phyloP scores from a whole-genome alignment of 2,329 filamentous ascomycete genomes.

The Akanthomyces lecanii region DNA sequence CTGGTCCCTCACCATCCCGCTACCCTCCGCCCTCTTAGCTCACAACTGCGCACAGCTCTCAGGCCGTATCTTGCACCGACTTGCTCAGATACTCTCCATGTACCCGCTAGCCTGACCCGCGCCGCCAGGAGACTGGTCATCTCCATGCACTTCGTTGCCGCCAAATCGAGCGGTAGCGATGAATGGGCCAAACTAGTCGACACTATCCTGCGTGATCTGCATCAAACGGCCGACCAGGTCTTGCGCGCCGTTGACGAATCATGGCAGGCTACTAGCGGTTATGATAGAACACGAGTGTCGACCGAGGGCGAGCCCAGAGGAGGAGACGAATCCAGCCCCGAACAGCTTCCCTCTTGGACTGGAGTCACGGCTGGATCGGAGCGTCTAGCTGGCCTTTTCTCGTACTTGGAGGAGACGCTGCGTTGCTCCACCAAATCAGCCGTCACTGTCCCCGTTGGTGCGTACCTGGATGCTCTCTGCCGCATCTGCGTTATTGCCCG shows the following conservation, averaged over 20 bases:
- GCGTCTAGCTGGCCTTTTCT: slow-evolving; percentile 62
- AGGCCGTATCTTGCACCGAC: slow-evolving; percentile 62
- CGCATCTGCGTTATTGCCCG: slow-evolving; percentile 64
- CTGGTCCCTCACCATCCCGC: slow-evolving; percentile 78
- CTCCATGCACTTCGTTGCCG: slow-evolving; percentile 72
- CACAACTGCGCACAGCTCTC: slow-evolving; percentile 61
- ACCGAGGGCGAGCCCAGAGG: slow-evolving; percentile 45
- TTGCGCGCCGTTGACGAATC: slow-evolving; percentile 77
- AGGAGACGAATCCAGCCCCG: slow-evolving; percentile 37
- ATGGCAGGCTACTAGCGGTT: slow-evolving; percentile 65
- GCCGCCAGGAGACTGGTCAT: slow-evolving; percentile 63
- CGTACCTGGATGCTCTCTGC: slow-evolving; percentile 63
- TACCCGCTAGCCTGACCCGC: slow-evolving; percentile 49
- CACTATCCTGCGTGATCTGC: slow-evolving; percentile 58
- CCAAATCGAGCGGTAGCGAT: slow-evolving; percentile 70
- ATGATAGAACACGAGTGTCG: slow-evolving; percentile 39
- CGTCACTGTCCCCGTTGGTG: slow-evolving; percentile 63
- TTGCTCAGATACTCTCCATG: slow-evolving; percentile 43
- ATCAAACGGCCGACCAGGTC: slow-evolving; percentile 69
- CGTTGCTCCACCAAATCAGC: slow-evolving; percentile 58
- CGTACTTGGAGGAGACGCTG: slow-evolving; percentile 61
- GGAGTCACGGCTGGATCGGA: slow-evolving; percentile 71
- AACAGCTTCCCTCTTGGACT: slow-evolving; percentile 64
- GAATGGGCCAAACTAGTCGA: slow-evolving; percentile 72
- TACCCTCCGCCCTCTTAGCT: slow-evolving; percentile 71